Percentiles rank a stretch among this genome's conserved stretches.
Conservation (phyloP, 352 stramenopile genomes). For the Elongisporangium prolatum region DNA sequence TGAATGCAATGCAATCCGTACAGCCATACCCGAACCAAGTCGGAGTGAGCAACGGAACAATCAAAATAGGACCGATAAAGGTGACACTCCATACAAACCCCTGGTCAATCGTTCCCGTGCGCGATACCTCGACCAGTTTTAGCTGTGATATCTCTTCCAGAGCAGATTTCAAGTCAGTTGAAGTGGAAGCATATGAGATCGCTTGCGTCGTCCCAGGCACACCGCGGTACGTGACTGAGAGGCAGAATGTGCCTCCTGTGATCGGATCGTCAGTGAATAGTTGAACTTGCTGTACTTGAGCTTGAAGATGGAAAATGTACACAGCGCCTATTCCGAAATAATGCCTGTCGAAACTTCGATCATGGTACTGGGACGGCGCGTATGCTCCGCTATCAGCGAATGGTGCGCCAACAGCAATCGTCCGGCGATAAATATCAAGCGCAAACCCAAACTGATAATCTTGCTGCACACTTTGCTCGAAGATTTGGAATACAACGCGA, state of each 20-base stretch:
- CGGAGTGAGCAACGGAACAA: slow-evolving; percentile 49
- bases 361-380: slow-evolving; percentile 44
- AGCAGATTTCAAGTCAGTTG: slow-evolving; percentile 64
- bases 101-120: slow-evolving; percentile 63
- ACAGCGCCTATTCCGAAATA: slow-evolving; percentile 70
- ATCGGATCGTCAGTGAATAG: slow-evolving; percentile 58
- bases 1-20: slow-evolving; percentile 67
- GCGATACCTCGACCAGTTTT: slow-evolving; percentile 73
- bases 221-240: slow-evolving; percentile 62
- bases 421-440: slow-evolving; percentile 79
- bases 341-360: slow-evolving; percentile 41
- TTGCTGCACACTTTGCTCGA: slow-evolving; percentile 77
- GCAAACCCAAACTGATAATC: slow-evolving; percentile 84
- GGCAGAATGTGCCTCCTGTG: slow-evolving; percentile 63
- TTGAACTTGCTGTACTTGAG: slow-evolving; percentile 64
- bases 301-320: slow-evolving; percentile 74
- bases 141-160: slow-evolving; percentile 83
- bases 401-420: slow-evolving; percentile 88
- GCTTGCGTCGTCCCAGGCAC: slow-evolving; percentile 45
- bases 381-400: slow-evolving; percentile 76
- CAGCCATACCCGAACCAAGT: slow-evolving; percentile 68
- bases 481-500: slow-evolving; percentile 77
- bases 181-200: slow-evolving; percentile 63
- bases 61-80: slow-evolving; percentile 73
- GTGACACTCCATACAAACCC: slow-evolving; percentile 80